phyloP scores from a whole-genome alignment of 2,329 filamentous ascomycete genomes.

The Domatiomyces globalis region DNA sequence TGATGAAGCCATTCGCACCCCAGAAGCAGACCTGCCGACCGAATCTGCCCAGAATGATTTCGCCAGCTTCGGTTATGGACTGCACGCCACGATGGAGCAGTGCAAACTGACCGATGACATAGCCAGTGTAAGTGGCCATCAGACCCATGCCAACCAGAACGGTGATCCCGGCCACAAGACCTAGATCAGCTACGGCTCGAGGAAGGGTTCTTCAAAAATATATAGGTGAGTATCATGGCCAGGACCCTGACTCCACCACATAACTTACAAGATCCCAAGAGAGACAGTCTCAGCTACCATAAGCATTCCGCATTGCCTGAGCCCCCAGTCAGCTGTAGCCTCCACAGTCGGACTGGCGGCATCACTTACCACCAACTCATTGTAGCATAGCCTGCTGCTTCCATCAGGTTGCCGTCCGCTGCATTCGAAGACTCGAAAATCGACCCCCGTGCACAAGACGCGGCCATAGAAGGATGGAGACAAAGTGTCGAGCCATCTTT shows the following conservation, averaged over 20 bases:
- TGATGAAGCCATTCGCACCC: slow-evolving; percentile 48
- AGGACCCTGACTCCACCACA: not conserved
- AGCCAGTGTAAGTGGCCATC: slow-evolving; percentile 45
- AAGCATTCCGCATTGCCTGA: slow-evolving; percentile 22
- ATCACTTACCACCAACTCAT: not conserved
- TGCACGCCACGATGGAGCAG: slow-evolving; percentile 39
- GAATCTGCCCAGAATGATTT: slow-evolving; percentile 37
- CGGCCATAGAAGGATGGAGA: not conserved
- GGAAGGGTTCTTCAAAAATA: slow-evolving; percentile 32
- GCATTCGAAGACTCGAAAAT: not conserved
- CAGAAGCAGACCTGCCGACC: slow-evolving; percentile 49
- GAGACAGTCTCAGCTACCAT: slow-evolving; percentile 49
- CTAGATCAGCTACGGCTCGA: slow-evolving; percentile 37
- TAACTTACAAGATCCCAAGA: slow-evolving; percentile 35
- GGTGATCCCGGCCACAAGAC: slow-evolving; percentile 42
- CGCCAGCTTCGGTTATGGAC: slow-evolving; percentile 56
- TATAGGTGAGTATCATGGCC: not conserved
- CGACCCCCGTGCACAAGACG: not conserved
- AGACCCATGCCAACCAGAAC: slow-evolving; percentile 41
- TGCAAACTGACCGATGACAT: slow-evolving; percentile 47
- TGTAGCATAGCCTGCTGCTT: not conserved
- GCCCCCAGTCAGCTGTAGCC: slow-evolving; percentile 27
- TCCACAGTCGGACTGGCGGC: not conserved
- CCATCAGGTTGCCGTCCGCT: not conserved
- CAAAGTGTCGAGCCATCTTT: not conserved